Evolutionary conservation across 805 yeast genomes (phyloP), one percentile per base, ranked within the genome.

Genomic region (Candida anglica): DNA sequence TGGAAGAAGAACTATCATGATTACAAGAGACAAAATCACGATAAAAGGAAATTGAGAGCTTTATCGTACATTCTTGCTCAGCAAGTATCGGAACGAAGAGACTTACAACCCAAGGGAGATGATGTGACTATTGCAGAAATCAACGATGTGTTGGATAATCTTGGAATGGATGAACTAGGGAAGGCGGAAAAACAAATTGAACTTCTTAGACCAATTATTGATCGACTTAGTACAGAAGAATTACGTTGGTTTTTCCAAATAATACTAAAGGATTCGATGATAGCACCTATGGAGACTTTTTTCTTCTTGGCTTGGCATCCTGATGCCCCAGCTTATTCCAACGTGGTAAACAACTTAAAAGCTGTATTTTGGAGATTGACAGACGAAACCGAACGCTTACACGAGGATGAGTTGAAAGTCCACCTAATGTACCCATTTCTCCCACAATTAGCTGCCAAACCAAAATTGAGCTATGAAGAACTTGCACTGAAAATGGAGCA

Each of bases 261-360:
- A 8, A 53, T 89, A 3, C 56, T 88, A 33, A 79, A 77, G 58
- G 56, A 64, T 40, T 69, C 74, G 30, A 67, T 79, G n/a, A 57
- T 85, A n/a, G 73, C 79, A 3, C 71, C 77, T 6, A 68, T 79
- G 38, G 91, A 85, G 44, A 66, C 70, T 19, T 58, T 69, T 9
- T 68, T 87, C 36, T 59, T 87, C 31, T 46, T 56, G 4, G 45
- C 60, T 19, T 88, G 89, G 86, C 94, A 87, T 54, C 87, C 88
- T 0, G 89, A 86, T 53, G 91, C 94, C 0, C 61, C 69, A 7
- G 70, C 69, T 3, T 71, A 85, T 18, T 76, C 69, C 40, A 75
- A 79, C 38, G 77, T 84, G 5, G 83, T 87, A 3, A 76, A 78
- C 34, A 77, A 77, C 47, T 54, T 88, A 30, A 68, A 75, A 40